Evolutionary conservation across 768 basidiomycete species (phyloP).

Genomic region (Hortiboletus campestris): DNA sequence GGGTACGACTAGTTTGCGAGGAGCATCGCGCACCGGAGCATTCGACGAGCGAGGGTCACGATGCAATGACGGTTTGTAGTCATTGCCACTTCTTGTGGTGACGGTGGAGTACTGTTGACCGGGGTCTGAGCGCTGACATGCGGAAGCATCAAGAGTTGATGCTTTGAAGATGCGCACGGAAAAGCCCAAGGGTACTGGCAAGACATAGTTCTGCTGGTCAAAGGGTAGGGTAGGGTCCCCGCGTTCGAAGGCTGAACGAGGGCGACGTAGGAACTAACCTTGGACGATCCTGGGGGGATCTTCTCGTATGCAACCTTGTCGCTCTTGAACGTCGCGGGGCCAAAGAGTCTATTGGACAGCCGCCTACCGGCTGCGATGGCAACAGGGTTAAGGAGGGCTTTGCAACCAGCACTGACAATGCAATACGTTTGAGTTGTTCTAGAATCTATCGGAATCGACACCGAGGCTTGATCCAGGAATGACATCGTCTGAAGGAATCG

Average conservation of each 20-base stretch:
- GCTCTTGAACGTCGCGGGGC: conserved; percentile 78
- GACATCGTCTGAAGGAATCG: too few relatives aligned
- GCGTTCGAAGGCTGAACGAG: conserved; percentile 7
- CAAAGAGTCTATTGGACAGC: conserved; percentile 87
- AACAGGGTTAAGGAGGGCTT: conserved; percentile 91
- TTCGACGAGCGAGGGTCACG: conserved; percentile 31
- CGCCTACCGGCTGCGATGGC: conserved; percentile 95
- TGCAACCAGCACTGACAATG: conserved; percentile 25
- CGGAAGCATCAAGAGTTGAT: conserved; percentile 36
- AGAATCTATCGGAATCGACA: too few relatives aligned
- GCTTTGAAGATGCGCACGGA: conserved; percentile 53
- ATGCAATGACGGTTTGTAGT: conserved; percentile 40
- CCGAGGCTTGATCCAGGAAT: too few relatives aligned
- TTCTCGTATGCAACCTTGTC: conserved; percentile 88
- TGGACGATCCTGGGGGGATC: conserved; percentile 56
- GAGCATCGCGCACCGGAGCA: conserved; percentile 25
- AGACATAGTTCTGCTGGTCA: conserved; percentile 32
- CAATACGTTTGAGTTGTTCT: too few relatives aligned
- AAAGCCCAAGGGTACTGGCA: conserved; percentile 48
- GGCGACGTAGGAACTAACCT: conserved; percentile 28
- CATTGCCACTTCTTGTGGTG: conserved; percentile 45
- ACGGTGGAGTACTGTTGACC: conserved; percentile 31
- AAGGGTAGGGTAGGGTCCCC: conserved; percentile 3
- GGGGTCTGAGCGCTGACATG: conserved; percentile 36
- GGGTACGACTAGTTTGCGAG: conserved; percentile 35